These are phyloP conservation scores for Rubia tinctorum DNA, from an alignment of 305 asterid genomes.

Conservation along the genomic window DNA sequence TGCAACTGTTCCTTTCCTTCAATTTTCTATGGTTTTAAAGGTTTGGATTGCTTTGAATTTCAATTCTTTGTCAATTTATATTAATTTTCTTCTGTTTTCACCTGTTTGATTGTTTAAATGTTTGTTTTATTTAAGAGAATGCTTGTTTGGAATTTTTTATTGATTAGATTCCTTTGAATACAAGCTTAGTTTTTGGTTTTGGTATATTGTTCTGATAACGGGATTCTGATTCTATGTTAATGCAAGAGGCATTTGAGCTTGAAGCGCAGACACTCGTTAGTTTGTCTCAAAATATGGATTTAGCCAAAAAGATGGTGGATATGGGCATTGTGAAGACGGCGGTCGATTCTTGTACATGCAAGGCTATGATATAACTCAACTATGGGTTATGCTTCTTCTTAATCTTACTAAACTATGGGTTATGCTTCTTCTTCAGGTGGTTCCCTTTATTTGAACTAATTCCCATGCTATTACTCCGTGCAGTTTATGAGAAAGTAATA, in stretches of 20 bases:
- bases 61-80: no score
- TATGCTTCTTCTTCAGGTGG: conserved; percentile 97
- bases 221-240: conserved; percentile 3
- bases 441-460: conserved; percentile 11
- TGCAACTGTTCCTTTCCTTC: no score
- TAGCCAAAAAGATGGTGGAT: conserved; percentile 70
- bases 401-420: conserved; percentile 94
- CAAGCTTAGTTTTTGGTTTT: background rate
- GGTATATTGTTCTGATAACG: background rate
- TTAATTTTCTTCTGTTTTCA: no score
- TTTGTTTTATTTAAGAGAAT: background rate
- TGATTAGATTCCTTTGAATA: background rate
- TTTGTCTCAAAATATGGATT: conserved; percentile 66
- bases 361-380: conserved; percentile 50
- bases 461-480: background rate
- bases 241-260: conserved; percentile 90
- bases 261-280: conserved; percentile 90
- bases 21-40: no score
- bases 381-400: conserved; percentile 76
- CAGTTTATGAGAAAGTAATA: background rate
- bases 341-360: conserved; percentile 62
- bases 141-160: background rate
- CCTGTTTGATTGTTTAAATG: no score
- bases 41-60: no score
- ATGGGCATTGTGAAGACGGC: conserved; percentile 49